A percentile compares a stretch with the other conserved stretches of the same genome.
Evolutionary conservation across 352 stramenopile genomes (phyloP).

Genomic region (Elongisporangium prolatum): DNA sequence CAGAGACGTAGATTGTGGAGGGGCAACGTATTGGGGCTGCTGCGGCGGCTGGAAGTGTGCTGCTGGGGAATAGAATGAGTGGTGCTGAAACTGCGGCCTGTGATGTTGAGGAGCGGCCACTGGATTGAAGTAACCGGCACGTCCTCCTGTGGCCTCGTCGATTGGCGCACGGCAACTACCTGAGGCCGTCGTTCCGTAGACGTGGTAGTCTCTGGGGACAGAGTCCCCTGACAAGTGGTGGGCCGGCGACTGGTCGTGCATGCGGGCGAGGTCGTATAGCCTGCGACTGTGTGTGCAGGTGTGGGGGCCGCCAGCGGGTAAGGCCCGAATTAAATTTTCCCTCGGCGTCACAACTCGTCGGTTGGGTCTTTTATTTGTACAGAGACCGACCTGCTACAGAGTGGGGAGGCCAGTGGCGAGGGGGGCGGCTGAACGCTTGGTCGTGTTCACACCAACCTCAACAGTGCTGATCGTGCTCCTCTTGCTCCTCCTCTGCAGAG

Average conservation of each 20-base stretch:
- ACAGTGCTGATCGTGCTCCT: slow-evolving; percentile 20
- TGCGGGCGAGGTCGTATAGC: background rate
- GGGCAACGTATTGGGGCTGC: background rate
- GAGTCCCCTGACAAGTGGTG: background rate
- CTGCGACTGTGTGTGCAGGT: background rate
- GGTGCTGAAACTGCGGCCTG: background rate
- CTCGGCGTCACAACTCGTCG: background rate
- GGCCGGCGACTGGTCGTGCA: background rate
- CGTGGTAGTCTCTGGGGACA: background rate
- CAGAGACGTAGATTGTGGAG: slow-evolving; percentile 11
- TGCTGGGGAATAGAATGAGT: background rate
- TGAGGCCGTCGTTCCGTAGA: background rate
- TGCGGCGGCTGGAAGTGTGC: background rate
- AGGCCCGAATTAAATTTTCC: background rate
- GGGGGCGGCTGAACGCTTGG: background rate
- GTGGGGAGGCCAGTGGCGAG: background rate
- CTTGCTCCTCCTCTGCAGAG: slow-evolving; percentile 1
- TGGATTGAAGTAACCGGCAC: background rate
- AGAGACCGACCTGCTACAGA: background rate
- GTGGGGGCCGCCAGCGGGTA: background rate
- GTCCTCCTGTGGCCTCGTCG: background rate
- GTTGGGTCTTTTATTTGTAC: background rate
- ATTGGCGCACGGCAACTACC: background rate
- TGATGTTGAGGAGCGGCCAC: background rate
- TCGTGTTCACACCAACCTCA: background rate